Base-by-base conservation (phyloP, 1,139 yeast species). In the Taiozyma sp. region DNA sequence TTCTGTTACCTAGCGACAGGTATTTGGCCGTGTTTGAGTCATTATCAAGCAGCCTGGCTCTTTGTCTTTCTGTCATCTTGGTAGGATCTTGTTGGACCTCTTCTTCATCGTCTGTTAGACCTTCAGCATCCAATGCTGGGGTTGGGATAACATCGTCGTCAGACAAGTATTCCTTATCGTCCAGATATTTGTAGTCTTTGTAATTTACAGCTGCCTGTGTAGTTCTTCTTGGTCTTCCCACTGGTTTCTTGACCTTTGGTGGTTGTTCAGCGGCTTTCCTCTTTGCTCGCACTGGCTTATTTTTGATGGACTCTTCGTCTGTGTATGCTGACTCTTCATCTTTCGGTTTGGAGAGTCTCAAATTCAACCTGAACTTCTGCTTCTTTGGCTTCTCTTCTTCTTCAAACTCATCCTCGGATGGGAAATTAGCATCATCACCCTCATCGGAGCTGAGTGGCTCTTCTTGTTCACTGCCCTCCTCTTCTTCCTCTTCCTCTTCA, bases 41-140 rank as follows among this genome's bases (percentile, higher is more conserved):
- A 14, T 43, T n/a, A 22, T 75, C 81, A 43, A 72, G 60, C 35
- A 68, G 70, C 54, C 74, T 72, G 3, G 82, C 76, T 45, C 85
- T 63, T 62, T 82, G 88, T 60, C 87, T 68, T 55, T 81, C 86
- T 0, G 87, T 81, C 81, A 81, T 75, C 54, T 79, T 75, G 11
- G 81, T 68, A 9, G 76, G 61, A 59, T 81, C 85, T 4, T 52
- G 55, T 1, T 52, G 61, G n/a, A 47, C 16, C 22, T 60, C 63
- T 6, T 58, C 64, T 5, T 63, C 69, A 11, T 60, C 67, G 2
- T 56, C 60, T 5, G 61, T 60, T 6, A 61, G 50, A 1, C 61
- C 58, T 29, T 56, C 61, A 7, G 59, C 66, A 43, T 61, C 61
- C 11, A 61, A 40, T 1, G 61, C 54, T 16, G 63, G 63, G 2